phyloP scores from a whole-genome alignment of 2,329 filamentous ascomycete genomes.

The Calonectria henricotiae region DNA sequence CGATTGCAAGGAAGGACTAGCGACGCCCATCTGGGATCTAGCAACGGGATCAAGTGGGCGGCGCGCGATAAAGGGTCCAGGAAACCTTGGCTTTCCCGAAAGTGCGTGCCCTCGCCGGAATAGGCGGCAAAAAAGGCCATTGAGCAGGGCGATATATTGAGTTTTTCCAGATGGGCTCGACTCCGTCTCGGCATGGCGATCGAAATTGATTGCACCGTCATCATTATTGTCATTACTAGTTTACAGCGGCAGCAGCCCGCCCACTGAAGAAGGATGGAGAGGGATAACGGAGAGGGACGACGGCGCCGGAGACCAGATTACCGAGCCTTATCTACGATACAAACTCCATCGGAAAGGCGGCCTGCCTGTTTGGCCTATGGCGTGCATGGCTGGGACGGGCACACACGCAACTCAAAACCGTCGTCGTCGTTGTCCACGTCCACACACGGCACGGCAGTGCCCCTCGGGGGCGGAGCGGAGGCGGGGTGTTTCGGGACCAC shows the following conservation, averaged over 20 bases:
- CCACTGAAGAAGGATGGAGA: not conserved
- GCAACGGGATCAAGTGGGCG: constrained; percentile 48
- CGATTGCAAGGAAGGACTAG: constrained; percentile 49
- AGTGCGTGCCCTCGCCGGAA: constrained; percentile 30
- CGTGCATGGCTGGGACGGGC: constrained; percentile 9
- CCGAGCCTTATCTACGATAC: not conserved
- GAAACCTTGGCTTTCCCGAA: constrained; percentile 41
- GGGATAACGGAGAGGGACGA: not conserved
- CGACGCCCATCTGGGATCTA: constrained; percentile 51
- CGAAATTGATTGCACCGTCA: constrained; percentile 12
- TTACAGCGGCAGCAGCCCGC: not conserved
- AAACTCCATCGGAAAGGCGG: constrained; percentile 8
- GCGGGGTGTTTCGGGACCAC: constrained; percentile 26
- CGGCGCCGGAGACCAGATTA: not conserved
- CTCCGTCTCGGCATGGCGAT: constrained; percentile 25
- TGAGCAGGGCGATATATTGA: constrained; percentile 5
- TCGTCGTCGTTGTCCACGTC: not conserved
- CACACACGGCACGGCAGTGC: not conserved
- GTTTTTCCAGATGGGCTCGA: not conserved
- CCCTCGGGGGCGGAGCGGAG: constrained; percentile 31
- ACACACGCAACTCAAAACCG: constrained; percentile 1
- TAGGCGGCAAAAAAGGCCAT: not conserved
- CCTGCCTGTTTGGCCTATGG: constrained; percentile 4
- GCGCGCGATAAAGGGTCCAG: constrained; percentile 48
- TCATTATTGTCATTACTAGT: not conserved